A percentile compares a stretch with the other conserved stretches of the same genome.
phyloP scores from a whole-genome alignment of 768 basidiomycete species.

The Xanthoconium purpureum region DNA sequence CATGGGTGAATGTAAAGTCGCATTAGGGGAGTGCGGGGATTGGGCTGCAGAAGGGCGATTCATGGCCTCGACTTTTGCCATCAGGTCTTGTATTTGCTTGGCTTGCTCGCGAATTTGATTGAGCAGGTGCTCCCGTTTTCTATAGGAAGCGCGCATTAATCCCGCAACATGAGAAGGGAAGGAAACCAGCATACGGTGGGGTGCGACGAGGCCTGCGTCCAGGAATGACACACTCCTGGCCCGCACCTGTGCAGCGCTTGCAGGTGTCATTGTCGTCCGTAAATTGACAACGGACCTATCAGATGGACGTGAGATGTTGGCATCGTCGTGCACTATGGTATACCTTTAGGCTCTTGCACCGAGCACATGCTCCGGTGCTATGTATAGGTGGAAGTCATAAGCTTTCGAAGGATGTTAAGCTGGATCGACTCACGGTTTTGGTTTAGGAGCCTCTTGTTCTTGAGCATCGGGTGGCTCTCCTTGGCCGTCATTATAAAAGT shows the following conservation, averaged over 20 bases:
- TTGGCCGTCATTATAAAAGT: conserved; percentile 16
- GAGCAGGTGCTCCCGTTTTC: conserved; percentile 79
- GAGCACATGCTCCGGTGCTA: conserved; percentile 61
- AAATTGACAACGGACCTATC: conserved; percentile 76
- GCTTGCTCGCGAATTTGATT: conserved; percentile 75
- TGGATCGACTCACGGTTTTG: conserved; percentile 22
- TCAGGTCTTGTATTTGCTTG: conserved; percentile 65
- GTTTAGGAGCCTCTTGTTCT: conserved; percentile 19
- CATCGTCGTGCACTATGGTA: not conserved
- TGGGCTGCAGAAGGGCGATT: conserved; percentile 33
- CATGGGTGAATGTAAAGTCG: conserved; percentile 28
- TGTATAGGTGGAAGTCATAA: conserved; percentile 17
- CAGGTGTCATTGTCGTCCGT: conserved; percentile 69
- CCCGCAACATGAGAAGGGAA: not conserved
- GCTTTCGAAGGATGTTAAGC: not conserved
- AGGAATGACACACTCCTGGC: conserved; percentile 75
- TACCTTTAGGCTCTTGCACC: conserved; percentile 62
- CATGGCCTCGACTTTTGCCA: conserved; percentile 59
- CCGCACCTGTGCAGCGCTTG: conserved; percentile 68
- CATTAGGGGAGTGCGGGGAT: conserved; percentile 35
- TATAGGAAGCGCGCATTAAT: conserved; percentile 26
- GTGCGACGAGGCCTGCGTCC: conserved; percentile 78
- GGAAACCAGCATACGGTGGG: conserved; percentile 58
- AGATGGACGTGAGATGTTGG: conserved; percentile 1
- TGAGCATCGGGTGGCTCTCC: conserved; percentile 20